Evolutionary conservation across 129 eudicot species (phyloP).

Genomic region (Gnaphalium uliginosum): DNA sequence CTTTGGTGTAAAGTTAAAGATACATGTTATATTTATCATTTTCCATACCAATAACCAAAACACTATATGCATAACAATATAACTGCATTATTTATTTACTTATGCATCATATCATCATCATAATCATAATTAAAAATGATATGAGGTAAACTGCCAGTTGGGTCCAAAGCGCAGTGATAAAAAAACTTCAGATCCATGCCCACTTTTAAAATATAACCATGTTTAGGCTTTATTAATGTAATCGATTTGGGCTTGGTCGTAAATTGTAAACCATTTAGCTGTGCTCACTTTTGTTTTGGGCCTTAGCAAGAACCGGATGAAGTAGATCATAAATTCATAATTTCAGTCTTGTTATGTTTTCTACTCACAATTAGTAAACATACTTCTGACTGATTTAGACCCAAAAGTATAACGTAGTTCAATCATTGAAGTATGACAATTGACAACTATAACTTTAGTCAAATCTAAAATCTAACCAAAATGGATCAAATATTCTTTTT

Average conservation of each 20-base stretch:
- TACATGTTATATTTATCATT: too few species aligned
- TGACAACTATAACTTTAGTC: constrained; percentile 3
- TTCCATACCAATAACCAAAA: too few species aligned
- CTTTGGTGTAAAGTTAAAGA: too few species aligned
- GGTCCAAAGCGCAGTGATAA: not conserved
- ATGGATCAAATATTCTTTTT: constrained; percentile 15
- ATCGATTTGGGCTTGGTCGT: not conserved
- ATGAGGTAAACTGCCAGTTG: not conserved
- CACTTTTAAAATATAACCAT: not conserved
- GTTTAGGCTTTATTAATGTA: not conserved
- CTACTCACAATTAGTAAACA: too few species aligned
- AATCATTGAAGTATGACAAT: not conserved
- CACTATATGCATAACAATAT: too few species aligned
- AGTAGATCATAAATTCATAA: not conserved
- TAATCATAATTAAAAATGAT: too few species aligned
- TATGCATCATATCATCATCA: too few species aligned
- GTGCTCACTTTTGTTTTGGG: not conserved
- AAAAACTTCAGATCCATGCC: not conserved
- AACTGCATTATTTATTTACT: too few species aligned
- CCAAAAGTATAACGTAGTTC: not conserved
- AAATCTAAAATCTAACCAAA: constrained; percentile 13
- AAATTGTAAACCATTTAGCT: too few species aligned
- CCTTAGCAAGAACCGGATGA: not conserved
- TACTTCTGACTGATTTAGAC: not conserved
- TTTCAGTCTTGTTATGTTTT: too few species aligned